These are phyloP conservation scores for Metschnikowia aberdeeniae DNA, from an alignment of 805 yeast species.

Conservation along the genomic window DNA sequence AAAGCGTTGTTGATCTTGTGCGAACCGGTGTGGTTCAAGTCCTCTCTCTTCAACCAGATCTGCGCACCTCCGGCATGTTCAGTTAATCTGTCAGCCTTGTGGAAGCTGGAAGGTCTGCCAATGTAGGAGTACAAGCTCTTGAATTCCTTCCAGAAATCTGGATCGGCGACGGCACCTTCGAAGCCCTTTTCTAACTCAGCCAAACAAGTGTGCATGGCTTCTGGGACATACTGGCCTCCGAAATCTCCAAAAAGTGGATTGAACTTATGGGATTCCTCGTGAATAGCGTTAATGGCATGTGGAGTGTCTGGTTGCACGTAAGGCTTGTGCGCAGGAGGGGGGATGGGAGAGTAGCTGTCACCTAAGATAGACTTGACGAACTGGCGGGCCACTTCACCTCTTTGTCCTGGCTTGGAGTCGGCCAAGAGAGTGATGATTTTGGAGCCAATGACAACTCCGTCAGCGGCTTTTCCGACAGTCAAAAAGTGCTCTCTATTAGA, in stretches of 20 bases:
- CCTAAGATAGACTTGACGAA: conserved; percentile 70
- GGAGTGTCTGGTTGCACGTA: conserved; percentile 12
- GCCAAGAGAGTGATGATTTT: conserved; percentile 70
- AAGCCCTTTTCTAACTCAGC: conserved; percentile 86
- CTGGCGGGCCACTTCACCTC: conserved; percentile 59
- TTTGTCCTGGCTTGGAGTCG: conserved; percentile 55
- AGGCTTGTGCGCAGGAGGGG: conserved; percentile 24
- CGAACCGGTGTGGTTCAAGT: conserved; percentile 84
- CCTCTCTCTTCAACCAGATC: conserved; percentile 98
- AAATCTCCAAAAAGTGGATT: conserved; percentile 86
- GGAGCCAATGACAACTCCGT: conserved; percentile 96
- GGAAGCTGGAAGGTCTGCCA: conserved; percentile 94
- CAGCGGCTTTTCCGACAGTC: conserved; percentile 74
- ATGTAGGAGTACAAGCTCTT: conserved; percentile 80
- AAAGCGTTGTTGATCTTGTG: conserved; percentile 83
- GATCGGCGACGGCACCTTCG: conserved; percentile 84
- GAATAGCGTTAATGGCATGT: conserved; percentile 34
- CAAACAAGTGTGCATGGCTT: conserved; percentile 87
- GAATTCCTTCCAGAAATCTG: conserved; percentile 90
- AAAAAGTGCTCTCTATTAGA: conserved; percentile 87
- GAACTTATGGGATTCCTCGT: conserved; percentile 60
- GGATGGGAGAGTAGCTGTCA: conserved; percentile 38
- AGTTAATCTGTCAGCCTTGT: conserved; percentile 83
- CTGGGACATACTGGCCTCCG: conserved; percentile 99
- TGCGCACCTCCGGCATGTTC: conserved; percentile 87